These are phyloP conservation scores for Leptographium procerum DNA, from an alignment of 2,329 filamentous ascomycete genomes.

Conservation along the genomic window DNA sequence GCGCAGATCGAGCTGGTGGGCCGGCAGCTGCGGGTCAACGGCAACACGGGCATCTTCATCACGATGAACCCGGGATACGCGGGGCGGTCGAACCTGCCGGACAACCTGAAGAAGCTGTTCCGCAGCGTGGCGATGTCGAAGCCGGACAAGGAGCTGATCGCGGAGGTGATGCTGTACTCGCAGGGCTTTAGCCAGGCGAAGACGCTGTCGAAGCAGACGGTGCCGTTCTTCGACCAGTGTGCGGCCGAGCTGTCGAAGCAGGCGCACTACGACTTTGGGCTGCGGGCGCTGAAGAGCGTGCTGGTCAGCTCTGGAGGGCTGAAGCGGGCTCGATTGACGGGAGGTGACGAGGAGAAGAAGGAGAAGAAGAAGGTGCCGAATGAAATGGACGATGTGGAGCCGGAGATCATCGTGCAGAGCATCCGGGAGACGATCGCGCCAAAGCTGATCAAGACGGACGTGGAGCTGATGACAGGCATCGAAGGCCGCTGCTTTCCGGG, in stretches of 20 bases:
- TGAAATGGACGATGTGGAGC: slow-evolving; percentile 68
- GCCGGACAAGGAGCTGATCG: slow-evolving; percentile 97
- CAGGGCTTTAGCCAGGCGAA: slow-evolving; percentile 98
- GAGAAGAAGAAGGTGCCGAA: slow-evolving; percentile 32
- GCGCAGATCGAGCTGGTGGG: slow-evolving; percentile 74
- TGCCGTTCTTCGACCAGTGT: slow-evolving; percentile 96
- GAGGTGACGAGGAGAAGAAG: slow-evolving; percentile 23
- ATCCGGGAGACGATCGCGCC: slow-evolving; percentile 96
- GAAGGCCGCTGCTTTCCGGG: slow-evolving; percentile 84
- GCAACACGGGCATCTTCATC: slow-evolving; percentile 96
- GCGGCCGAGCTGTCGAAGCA: slow-evolving; percentile 76
- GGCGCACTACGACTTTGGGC: slow-evolving; percentile 96
- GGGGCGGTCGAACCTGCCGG: slow-evolving; percentile 90
- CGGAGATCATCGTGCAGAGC: slow-evolving; percentile 97
- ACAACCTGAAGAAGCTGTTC: slow-evolving; percentile 99
- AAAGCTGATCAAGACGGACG: slow-evolving; percentile 88
- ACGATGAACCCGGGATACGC: slow-evolving; percentile 99
- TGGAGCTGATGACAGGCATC: slow-evolving; percentile 74
- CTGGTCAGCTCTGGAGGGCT: slow-evolving; percentile 93
- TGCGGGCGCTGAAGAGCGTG: slow-evolving; percentile 96
- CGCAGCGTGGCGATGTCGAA: slow-evolving; percentile 99
- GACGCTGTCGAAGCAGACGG: slow-evolving; percentile 82
- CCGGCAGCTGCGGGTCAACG: slow-evolving; percentile 77
- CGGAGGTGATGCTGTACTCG: slow-evolving; percentile 99
- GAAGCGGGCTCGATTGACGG: slow-evolving; percentile 69